These are phyloP conservation scores for Vigna nakashimae DNA, from an alignment of 306 rosid species.

Conservation along the genomic window DNA sequence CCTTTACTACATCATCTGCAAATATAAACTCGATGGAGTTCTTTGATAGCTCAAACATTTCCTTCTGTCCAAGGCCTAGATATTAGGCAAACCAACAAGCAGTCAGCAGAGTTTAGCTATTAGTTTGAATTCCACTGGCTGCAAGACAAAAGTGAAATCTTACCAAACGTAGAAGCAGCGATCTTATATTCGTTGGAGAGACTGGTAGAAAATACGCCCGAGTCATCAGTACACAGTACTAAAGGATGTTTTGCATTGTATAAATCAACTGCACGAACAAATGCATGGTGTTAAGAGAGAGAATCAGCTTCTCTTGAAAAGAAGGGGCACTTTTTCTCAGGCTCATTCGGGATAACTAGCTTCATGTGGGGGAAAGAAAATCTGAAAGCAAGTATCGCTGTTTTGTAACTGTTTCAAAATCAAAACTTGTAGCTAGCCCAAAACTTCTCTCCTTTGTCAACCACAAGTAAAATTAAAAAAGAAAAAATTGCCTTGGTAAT, in stretches of 20 bases:
- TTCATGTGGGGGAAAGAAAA: too few relatives aligned
- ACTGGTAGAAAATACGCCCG: slow-evolving; percentile 88
- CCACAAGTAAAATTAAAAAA: background rate
- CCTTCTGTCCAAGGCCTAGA: slow-evolving; percentile 78
- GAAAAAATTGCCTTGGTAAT: background rate
- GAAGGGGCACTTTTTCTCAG: background rate
- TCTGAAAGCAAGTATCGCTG: background rate
- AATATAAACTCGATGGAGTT: slow-evolving; percentile 70
- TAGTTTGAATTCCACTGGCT: slow-evolving; percentile 13
- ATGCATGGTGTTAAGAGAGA: slow-evolving; percentile 32
- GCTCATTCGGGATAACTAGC: background rate
- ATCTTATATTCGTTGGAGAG: slow-evolving; percentile 73
- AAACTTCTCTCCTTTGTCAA: background rate
- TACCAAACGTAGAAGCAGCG: slow-evolving; percentile 79
- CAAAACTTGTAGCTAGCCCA: background rate
- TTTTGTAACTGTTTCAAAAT: slow-evolving; percentile 10
- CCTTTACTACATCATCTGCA: slow-evolving; percentile 71
- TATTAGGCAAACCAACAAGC: slow-evolving; percentile 39
- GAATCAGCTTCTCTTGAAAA: background rate
- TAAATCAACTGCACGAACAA: slow-evolving; percentile 76
- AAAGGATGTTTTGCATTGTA: slow-evolving; percentile 75
- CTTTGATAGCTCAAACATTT: slow-evolving; percentile 76
- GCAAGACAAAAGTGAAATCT: slow-evolving; percentile 40
- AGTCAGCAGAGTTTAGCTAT: slow-evolving; percentile 27
- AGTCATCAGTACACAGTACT: slow-evolving; percentile 86